Percentiles rank a stretch among this genome's conserved stretches.
phyloP scores from a whole-genome alignment of 495 filamentous ascomycete genomes.

The Neurospora sp. region DNA sequence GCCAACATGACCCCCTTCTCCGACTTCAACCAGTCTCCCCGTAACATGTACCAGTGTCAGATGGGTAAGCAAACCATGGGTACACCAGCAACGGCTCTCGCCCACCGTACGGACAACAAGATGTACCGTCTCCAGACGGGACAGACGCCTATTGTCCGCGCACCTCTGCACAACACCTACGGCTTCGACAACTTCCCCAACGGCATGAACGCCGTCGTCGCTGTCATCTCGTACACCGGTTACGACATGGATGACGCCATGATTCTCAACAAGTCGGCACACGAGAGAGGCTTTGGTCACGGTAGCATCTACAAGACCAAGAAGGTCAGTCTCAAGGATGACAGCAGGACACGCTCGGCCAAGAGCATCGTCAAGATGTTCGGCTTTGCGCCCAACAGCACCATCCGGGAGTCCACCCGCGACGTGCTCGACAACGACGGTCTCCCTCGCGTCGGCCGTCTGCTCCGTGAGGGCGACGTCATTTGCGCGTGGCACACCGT shows the following conservation, averaged over 20 bases:
- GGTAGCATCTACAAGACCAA: conserved; percentile 98
- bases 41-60: conserved; percentile 99
- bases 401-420: conserved; percentile 51
- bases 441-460: conserved; percentile 64
- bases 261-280: conserved; percentile 96
- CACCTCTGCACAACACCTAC: conserved; percentile 89
- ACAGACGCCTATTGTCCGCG: conserved; percentile 87
- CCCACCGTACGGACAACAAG: conserved; percentile 93
- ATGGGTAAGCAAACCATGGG: conserved; percentile 99
- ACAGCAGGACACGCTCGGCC: conserved; percentile 43
- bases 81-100: conserved; percentile 78
- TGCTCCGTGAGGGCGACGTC: conserved; percentile 68
- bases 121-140: conserved; percentile 89
- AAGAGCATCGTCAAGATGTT: conserved; percentile 63
- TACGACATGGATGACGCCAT: conserved; percentile 99
- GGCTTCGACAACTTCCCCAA: conserved; percentile 98
- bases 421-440: conserved; percentile 75
- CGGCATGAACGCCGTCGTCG: conserved; percentile 92
- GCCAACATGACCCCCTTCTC: conserved; percentile 99
- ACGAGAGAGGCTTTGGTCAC: conserved; percentile 94
- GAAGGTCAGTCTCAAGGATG: conserved; percentile 69
- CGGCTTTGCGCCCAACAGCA: conserved; percentile 68
- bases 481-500: conserved; percentile 88
- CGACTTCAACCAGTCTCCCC: conserved; percentile 95
- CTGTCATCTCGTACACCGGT: conserved; percentile 96